Evolutionary conservation across 2,329 filamentous ascomycete genomes (phyloP).

Genomic region (Aspergillus ochraceoroseus): DNA sequence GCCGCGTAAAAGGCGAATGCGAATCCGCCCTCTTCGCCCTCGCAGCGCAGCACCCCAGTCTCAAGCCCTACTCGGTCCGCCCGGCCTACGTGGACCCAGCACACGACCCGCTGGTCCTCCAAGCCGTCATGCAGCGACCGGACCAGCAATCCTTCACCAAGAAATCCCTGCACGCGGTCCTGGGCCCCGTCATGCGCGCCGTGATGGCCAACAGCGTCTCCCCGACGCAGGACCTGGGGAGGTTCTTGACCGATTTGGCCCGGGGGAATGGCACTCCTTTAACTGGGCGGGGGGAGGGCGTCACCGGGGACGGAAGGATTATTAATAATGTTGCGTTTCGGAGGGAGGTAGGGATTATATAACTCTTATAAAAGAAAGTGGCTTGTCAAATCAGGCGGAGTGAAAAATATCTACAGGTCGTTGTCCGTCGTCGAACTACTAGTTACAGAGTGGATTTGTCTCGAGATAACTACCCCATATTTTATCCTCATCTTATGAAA

Average conservation of each 20-base stretch:
- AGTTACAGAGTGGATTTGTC: no score
- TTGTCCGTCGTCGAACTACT: no score
- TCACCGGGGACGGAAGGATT: conserved; percentile 14
- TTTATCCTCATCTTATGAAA: no score
- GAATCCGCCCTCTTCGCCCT: conserved; percentile 58
- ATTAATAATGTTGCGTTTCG: conserved; percentile 15
- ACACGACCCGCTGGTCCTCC: conserved; percentile 40
- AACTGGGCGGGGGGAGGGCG: conserved; percentile 6
- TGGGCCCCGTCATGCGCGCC: conserved; percentile 3
- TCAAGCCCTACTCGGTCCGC: conserved; percentile 55
- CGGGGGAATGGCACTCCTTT: conserved; percentile 16
- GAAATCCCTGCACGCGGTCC: conserved; percentile 22
- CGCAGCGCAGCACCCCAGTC: conserved; percentile 36
- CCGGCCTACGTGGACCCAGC: conserved; percentile 56
- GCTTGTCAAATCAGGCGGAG: no score
- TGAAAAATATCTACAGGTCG: no score
- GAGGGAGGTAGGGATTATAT: conserved; percentile 7
- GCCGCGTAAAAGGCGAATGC: conserved; percentile 61
- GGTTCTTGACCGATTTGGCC: conserved; percentile 48
- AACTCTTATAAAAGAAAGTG: no score
- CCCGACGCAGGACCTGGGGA: conserved; percentile 48
- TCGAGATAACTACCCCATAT: no score
- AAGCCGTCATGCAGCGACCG: conserved; percentile 21
- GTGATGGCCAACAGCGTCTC: conserved; percentile 26
- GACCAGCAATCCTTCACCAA: conserved; percentile 21